Evolutionary conservation across 179 eudicot species (phyloP).

Genomic region (Spergularia azorica): DNA sequence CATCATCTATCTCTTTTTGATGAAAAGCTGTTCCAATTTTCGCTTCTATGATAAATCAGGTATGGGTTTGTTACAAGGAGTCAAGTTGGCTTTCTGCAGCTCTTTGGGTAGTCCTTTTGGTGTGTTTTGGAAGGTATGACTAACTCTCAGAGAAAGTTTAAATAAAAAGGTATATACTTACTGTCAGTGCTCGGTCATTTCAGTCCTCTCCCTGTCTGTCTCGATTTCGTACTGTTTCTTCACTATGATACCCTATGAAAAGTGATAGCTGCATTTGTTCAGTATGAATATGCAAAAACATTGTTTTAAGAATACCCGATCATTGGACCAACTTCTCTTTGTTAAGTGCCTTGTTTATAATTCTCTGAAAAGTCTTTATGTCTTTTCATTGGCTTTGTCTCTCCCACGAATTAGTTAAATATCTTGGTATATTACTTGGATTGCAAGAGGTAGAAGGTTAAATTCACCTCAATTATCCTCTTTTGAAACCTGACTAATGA

Average conservation of each 20-base stretch:
- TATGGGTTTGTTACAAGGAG: slow-evolving; percentile 73
- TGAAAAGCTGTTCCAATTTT: background rate
- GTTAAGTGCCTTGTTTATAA: slow-evolving; percentile 4
- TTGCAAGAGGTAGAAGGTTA: too few relatives aligned
- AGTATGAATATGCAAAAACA: background rate
- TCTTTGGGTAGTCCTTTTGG: slow-evolving; percentile 51
- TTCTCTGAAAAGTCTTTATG: background rate
- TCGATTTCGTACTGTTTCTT: background rate
- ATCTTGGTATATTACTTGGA: too few relatives aligned
- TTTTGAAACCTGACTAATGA: background rate
- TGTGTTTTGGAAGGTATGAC: slow-evolving; percentile 65
- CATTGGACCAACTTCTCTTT: background rate
- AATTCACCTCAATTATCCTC: background rate
- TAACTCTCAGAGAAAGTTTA: background rate
- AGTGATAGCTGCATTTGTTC: too few relatives aligned
- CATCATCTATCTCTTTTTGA: background rate
- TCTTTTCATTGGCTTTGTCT: too few relatives aligned
- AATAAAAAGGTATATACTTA: background rate
- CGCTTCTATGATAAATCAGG: slow-evolving; percentile 35
- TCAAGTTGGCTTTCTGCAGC: slow-evolving; percentile 49
- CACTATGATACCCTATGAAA: background rate
- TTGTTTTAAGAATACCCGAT: background rate
- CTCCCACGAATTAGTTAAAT: too few relatives aligned
- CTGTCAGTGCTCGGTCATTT: background rate
- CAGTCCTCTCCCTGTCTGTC: background rate